Evolutionary conservation across 768 basidiomycete species (phyloP).

Genomic region (Hydnomerulius pinastri): DNA sequence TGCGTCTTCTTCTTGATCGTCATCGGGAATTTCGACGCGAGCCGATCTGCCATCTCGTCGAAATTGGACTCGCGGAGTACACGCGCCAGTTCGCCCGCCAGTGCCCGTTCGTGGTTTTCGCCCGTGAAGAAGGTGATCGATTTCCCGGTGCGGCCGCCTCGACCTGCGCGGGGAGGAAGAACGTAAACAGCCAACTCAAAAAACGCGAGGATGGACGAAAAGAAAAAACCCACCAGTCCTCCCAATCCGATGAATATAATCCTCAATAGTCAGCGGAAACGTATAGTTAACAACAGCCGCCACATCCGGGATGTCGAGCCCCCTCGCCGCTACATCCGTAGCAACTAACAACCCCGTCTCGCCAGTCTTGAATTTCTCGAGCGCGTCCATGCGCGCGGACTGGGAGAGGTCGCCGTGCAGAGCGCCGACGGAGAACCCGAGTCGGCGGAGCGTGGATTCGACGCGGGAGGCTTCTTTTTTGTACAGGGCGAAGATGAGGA

Average conservation of each 20-base stretch:
- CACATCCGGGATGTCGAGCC: conserved; percentile 96
- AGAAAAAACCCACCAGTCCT: conserved; percentile 61
- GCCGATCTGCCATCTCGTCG: conserved; percentile 56
- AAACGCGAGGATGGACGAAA: background rate
- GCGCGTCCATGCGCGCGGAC: conserved; percentile 75
- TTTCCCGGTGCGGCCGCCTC: conserved; percentile 87
- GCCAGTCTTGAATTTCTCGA: conserved; percentile 87
- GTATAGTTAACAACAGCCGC: conserved; percentile 94
- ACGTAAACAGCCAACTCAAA: background rate
- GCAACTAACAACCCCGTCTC: conserved; percentile 84
- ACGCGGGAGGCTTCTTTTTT: conserved; percentile 97
- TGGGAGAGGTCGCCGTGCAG: conserved; percentile 94
- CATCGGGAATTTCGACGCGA: conserved; percentile 91
- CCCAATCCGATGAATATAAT: conserved; percentile 89
- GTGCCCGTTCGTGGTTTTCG: conserved; percentile 76
- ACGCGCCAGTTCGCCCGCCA: conserved; percentile 92
- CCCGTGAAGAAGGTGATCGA: conserved; percentile 98
- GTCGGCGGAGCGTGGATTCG: conserved; percentile 70
- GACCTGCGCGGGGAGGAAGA: conserved; percentile 54
- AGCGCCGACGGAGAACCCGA: conserved; percentile 78
- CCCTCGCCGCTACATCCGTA: conserved; percentile 96
- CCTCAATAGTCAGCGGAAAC: conserved; percentile 96
- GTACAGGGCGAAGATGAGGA: conserved; percentile 94
- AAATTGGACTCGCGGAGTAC: conserved; percentile 89
- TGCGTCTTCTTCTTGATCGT: conserved; percentile 97